Evolutionary conservation across 2,329 filamentous ascomycete genomes (phyloP), one percentile per base, ranked within the genome.

Genomic region (Arthrobotrys sinensis): DNA sequence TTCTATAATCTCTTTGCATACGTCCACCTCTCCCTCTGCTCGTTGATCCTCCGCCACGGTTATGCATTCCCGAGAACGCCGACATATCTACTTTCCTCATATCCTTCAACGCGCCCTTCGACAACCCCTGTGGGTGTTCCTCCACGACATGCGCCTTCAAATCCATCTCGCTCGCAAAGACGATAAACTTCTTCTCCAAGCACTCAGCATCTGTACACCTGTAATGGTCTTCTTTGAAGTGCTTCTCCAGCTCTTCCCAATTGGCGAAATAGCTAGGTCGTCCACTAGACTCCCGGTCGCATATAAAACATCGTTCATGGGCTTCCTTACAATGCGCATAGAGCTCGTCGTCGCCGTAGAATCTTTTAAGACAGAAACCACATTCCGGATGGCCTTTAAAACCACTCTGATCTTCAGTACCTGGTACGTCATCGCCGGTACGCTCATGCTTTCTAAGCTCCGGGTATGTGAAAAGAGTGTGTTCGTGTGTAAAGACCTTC

Each of bases 401-500:
- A 0, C 96, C 96, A 32, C 93, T 97, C 86, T 98, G 96, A 82
- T 97, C 93, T 43, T 92, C 87, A 0, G 94, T 92, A 38, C 96
- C 95, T 3, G 95, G 94, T 80, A 91, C 91, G 83, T 98, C 93
- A 82, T 99, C 96, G 73, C 96, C 96, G 80, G 91, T 90, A 79
- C 90, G 92, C 88, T 98, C 96, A 84, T 99, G 96, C 82, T 90
- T 92, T 81, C 92, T 90, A 62, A 98, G 87, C 81, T 95, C 93
- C 80, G 91, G 89, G 79, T 90, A 88, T 0, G 92, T 91, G 84
- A 97, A 98, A 0, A 99, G 88, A 80, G 96, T 93, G 83, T 99
- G 96, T 85, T 99, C 96, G 85, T 99, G 96, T 0, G 96, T 97
- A 82, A 99, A 99, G 38, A 97, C 94, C 83, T 97, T 97, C 85